phyloP scores from a whole-genome alignment of 345 rosid species.

The Draba incana region DNA sequence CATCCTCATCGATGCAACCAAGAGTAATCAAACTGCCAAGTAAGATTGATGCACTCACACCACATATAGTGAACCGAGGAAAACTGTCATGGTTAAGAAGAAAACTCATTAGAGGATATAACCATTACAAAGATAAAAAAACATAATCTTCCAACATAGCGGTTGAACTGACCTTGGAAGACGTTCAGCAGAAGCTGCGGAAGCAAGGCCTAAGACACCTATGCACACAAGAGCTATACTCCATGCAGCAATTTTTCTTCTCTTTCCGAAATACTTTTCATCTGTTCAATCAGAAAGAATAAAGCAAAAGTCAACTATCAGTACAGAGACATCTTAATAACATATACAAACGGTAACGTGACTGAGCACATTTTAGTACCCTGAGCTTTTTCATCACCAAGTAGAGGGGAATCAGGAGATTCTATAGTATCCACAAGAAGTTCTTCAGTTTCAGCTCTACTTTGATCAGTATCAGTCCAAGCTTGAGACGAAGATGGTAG shows the following conservation, averaged over 20 bases:
- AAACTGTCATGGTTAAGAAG: conserved; percentile 40
- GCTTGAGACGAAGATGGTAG: conserved; percentile 48
- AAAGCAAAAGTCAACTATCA: background rate
- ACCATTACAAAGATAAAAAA: conserved; percentile 7
- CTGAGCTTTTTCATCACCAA: conserved; percentile 42
- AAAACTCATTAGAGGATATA: conserved; percentile 7
- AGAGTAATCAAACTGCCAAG: conserved; percentile 65
- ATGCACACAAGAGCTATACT: conserved; percentile 54
- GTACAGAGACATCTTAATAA: conserved; percentile 10
- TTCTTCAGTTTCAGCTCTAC: conserved; percentile 34
- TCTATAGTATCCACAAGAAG: conserved; percentile 37
- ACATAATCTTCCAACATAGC: conserved; percentile 7
- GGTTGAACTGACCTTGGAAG: conserved; percentile 52
- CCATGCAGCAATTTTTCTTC: conserved; percentile 67
- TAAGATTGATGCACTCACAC: conserved; percentile 55
- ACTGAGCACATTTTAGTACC: conserved; percentile 43
- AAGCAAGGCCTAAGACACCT: conserved; percentile 57
- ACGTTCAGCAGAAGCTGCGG: conserved; percentile 55
- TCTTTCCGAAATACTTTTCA: conserved; percentile 46
- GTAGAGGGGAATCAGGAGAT: conserved; percentile 45
- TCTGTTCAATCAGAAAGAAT: conserved; percentile 35
- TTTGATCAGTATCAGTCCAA: conserved; percentile 38
- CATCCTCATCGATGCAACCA: conserved; percentile 62
- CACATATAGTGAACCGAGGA: conserved; percentile 50
- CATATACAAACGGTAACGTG: conserved; percentile 12